phyloP scores from a whole-genome alignment of 257 asterid genomes.

The Handroanthus guayacan region DNA sequence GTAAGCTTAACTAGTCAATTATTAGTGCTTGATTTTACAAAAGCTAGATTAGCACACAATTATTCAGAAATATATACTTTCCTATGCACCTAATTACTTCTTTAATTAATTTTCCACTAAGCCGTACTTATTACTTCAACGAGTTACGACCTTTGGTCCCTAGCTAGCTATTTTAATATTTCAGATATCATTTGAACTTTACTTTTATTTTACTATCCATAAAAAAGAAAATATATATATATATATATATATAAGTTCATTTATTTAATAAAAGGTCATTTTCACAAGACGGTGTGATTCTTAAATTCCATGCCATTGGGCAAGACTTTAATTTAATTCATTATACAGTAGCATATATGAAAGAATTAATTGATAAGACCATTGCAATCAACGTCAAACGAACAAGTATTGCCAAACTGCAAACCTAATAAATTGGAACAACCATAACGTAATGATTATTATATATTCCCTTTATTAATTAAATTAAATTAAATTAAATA shows the following conservation, averaged over 20 bases:
- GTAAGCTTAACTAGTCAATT: too few species aligned
- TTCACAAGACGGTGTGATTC: slow-evolving; percentile 16
- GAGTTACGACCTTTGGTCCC: not conserved
- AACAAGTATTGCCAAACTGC: slow-evolving; percentile 30
- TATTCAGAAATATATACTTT: not conserved
- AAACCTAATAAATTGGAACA: slow-evolving; percentile 29
- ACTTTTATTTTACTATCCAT: not conserved
- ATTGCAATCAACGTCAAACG: slow-evolving; percentile 27
- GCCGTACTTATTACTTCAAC: not conserved
- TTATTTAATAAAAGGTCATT: not conserved
- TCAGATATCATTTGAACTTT: not conserved
- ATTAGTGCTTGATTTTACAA: too few species aligned
- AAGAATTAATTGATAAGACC: slow-evolving; percentile 25
- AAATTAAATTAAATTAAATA: not conserved
- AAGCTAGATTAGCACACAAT: not conserved
- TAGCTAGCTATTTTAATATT: not conserved
- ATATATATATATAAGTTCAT: not conserved
- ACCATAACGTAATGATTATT: slow-evolving; percentile 25
- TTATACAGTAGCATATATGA: too few species aligned
- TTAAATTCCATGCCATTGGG: not conserved
- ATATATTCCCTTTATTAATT: not conserved
- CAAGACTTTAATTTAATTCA: too few species aligned
- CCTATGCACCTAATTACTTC: too few species aligned
- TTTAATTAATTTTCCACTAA: not conserved
- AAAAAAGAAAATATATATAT: too few species aligned